phyloP scores from a whole-genome alignment of 371 early-diverging fungal genomes.

The Chytridiales sp. region DNA sequence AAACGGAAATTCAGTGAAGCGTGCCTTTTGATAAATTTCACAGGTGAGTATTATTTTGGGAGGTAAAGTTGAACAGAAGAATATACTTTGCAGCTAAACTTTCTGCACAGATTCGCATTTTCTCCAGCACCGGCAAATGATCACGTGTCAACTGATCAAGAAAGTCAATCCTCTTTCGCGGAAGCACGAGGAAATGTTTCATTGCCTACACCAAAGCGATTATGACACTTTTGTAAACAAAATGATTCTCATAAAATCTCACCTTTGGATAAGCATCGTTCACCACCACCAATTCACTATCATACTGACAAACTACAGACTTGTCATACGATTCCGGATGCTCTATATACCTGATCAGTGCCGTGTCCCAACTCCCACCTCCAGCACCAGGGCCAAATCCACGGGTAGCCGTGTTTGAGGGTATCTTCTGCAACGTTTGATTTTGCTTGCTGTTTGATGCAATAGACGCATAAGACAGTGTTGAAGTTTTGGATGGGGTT shows the following conservation, averaged over 20 bases:
- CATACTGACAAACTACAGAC: slow-evolving; percentile 33
- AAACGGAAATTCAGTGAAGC: slow-evolving; percentile 51
- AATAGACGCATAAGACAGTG: too few relatives aligned
- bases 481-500: too few relatives aligned
- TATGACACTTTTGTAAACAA: background rate
- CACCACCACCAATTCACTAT: slow-evolving; percentile 43
- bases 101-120: slow-evolving; percentile 27
- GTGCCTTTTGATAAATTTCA: slow-evolving; percentile 8
- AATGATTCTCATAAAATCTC: background rate
- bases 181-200: slow-evolving; percentile 52
- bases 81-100: slow-evolving; percentile 17
- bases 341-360: slow-evolving; percentile 17
- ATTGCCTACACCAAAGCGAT: slow-evolving; percentile 3
- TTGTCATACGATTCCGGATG: slow-evolving; percentile 39
- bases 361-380: slow-evolving; percentile 29
- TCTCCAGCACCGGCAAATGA: slow-evolving; percentile 33
- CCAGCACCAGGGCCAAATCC: too few relatives aligned
- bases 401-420: too few relatives aligned
- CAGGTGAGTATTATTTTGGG: slow-evolving; percentile 1
- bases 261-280: slow-evolving; percentile 57
- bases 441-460: too few relatives aligned
- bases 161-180: slow-evolving; percentile 39
- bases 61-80: background rate
- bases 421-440: too few relatives aligned
- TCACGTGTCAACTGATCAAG: slow-evolving; percentile 31